These are phyloP conservation scores for Plasmopara muralis DNA, from an alignment of 352 stramenopile species.

Conservation along the genomic window DNA sequence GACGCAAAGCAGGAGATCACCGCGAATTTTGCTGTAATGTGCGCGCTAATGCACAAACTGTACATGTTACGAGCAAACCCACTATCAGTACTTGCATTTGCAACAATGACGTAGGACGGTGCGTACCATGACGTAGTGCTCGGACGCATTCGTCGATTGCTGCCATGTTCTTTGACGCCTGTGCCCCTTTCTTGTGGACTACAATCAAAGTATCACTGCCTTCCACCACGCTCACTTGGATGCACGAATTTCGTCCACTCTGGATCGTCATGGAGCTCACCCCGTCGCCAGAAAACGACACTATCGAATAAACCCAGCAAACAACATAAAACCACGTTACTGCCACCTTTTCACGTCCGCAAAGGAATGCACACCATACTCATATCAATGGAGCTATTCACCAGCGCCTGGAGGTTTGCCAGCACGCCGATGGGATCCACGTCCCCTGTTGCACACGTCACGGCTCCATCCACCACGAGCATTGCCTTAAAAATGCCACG, in stretches of 20 bases:
- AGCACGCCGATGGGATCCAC: conserved; percentile 89
- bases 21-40: conserved; percentile 59
- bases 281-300: conserved; percentile 76
- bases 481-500: conserved; percentile 85
- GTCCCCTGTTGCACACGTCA: conserved; percentile 77
- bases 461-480: conserved; percentile 79
- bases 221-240: conserved; percentile 83
- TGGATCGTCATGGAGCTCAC: conserved; percentile 86
- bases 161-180: conserved; percentile 54
- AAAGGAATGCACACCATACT: conserved; percentile 36
- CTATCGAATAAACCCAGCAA: conserved; percentile 20
- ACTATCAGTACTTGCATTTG: background rate
- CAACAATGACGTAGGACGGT: background rate
- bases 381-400: conserved; percentile 82
- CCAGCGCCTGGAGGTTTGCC: conserved; percentile 84
- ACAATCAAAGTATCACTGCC: conserved; percentile 70
- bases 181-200: conserved; percentile 79
- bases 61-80: background rate
- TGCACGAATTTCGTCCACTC: conserved; percentile 73
- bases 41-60: conserved; percentile 61
- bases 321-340: conserved; percentile 5
- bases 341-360: background rate
- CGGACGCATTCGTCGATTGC: conserved; percentile 77
- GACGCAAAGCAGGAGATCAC: conserved; percentile 14
- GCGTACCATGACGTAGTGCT: conserved; percentile 70